Conservation (phyloP, 257 asterid species). For the Ocimum tenuiflorum region DNA sequence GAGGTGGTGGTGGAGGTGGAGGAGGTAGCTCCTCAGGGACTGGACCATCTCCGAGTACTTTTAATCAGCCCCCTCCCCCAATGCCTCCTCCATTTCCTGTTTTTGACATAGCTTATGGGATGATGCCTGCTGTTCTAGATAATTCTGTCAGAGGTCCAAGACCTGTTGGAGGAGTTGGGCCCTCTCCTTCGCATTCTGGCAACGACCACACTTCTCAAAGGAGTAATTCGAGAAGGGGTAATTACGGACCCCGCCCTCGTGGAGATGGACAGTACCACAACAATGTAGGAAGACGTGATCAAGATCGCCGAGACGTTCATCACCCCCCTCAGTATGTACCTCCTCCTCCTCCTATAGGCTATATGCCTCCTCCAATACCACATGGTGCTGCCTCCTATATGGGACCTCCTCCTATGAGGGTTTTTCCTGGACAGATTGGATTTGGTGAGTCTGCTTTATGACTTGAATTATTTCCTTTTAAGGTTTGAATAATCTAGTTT, state of each 20-base stretch:
- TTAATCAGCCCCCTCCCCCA: slow-evolving; percentile 44
- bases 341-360: slow-evolving; percentile 45
- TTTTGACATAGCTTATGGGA: slow-evolving; percentile 34
- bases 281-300: slow-evolving; percentile 67
- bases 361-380: slow-evolving; percentile 45
- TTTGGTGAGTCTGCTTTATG: slow-evolving; percentile 52
- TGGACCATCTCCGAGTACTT: slow-evolving; percentile 47
- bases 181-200: slow-evolving; percentile 35
- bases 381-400: slow-evolving; percentile 52
- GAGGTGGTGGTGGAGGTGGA: slow-evolving; percentile 36
- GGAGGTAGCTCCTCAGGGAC: slow-evolving; percentile 23
- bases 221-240: slow-evolving; percentile 51
- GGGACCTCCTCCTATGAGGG: slow-evolving; percentile 46
- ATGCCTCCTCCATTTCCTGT: slow-evolving; percentile 53
- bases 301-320: slow-evolving; percentile 62
- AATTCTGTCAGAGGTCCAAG: slow-evolving; percentile 46
- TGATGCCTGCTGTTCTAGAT: slow-evolving; percentile 49
- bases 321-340: slow-evolving; percentile 41
- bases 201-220: slow-evolving; percentile 51
- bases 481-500: neutral
- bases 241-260: slow-evolving; percentile 61
- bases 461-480: neutral
- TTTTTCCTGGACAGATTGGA: slow-evolving; percentile 46
- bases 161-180: slow-evolving; percentile 41
- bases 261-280: slow-evolving; percentile 66